phyloP scores from a whole-genome alignment of 2,329 filamentous ascomycete species.

The Aureobasidium sp. region DNA sequence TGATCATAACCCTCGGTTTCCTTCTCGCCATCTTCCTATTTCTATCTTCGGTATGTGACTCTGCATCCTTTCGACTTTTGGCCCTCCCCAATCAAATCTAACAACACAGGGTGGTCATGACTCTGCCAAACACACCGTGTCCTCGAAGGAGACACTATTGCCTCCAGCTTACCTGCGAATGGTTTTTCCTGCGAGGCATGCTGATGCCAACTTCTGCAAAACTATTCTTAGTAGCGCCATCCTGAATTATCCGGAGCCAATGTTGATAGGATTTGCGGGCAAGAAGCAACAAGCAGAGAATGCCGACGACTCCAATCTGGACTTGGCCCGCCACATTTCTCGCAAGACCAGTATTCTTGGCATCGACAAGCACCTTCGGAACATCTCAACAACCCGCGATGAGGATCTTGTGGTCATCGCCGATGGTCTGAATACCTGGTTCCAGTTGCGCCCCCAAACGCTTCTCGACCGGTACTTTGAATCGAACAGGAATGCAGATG shows the following conservation, averaged over 20 bases:
- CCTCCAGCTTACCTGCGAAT: constrained; percentile 11
- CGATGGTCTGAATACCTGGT: constrained; percentile 53
- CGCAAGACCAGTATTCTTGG: constrained; percentile 2
- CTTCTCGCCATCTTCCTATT: constrained; percentile 3
- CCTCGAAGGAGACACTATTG: background rate
- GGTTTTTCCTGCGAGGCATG: constrained; percentile 5
- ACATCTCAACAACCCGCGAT: constrained; percentile 13
- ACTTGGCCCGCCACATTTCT: constrained; percentile 1
- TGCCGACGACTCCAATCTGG: background rate
- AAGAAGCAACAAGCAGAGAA: background rate
- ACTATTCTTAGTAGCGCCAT: constrained; percentile 19
- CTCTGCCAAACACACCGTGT: background rate
- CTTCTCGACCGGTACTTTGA: constrained; percentile 50
- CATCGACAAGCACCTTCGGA: constrained; percentile 7
- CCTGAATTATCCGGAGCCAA: constrained; percentile 20
- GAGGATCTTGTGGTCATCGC: constrained; percentile 54
- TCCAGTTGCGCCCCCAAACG: constrained; percentile 56
- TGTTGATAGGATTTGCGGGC: constrained; percentile 20
- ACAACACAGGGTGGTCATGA: background rate
- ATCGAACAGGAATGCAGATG: constrained; percentile 35
- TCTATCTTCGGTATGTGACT: background rate
- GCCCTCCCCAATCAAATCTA: background rate
- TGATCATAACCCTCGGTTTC: background rate
- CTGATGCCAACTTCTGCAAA: constrained; percentile 19
- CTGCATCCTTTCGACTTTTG: background rate